Evolutionary conservation across 2,329 filamentous ascomycete species (phyloP), one percentile per base, ranked within the genome.

Genomic region (Cadophora sp.): DNA sequence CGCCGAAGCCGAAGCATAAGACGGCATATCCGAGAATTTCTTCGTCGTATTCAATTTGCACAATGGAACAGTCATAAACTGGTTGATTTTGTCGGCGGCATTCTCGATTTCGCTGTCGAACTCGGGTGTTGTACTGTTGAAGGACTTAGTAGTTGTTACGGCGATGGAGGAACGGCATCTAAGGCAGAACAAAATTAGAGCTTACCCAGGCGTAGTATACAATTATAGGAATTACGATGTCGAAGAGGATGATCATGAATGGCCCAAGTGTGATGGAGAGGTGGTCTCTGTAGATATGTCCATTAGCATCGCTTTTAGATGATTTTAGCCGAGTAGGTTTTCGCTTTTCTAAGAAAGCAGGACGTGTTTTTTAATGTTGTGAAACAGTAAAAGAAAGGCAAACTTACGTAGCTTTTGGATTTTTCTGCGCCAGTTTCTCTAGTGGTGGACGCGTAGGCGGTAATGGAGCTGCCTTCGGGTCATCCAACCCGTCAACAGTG

Each of bases 401-500:
- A n/a, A 40, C 61, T 64, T 55, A 64, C 61, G 62, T 72, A 0
- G 68, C 65, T 50, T 71, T 72, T 1, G 71, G 70, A 34, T 69
- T 72, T 26, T 71, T 73, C 55, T 74, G 72, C 26, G 72, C 72
- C 5, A 74, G 67, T 43, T 71, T 74, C 59, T 74, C 72, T 40
- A 69, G 71, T 12, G 67, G 61, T 48, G 55, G 67, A 11, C 27
- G 26, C 8, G 58, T 1, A 1, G 66, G 65, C 4, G 63, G 51
- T 19, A 61, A 9, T 9, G 61, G 48, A 24, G 48, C 61, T 27
- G 48, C 48, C 34, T 64, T 64, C n/a, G 48, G 61, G 11, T 64
- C 48, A 34, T 64, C 61, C 29, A 26, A 37, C 7, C 29, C 61
- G 34, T 55, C 61, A 40, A 64, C n/a, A 26, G 61, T 64, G 11